Base-by-base conservation (phyloP, 225 moss, liverwort and hornwort species). In the Pseudisothecium myosuroides region DNA sequence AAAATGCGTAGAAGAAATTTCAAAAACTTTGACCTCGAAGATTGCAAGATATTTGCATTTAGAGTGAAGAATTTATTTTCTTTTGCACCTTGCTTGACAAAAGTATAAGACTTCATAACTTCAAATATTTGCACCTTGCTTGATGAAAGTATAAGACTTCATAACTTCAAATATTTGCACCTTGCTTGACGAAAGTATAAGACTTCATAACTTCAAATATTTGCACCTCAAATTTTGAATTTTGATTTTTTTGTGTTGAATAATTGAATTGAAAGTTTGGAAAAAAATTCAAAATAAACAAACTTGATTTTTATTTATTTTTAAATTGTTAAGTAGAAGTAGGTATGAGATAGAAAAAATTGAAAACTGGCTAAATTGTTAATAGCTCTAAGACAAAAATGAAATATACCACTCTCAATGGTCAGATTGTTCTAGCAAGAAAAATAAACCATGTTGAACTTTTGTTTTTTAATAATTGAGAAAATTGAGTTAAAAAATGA, bases 391-490 rank as follows among this genome's bases (percentile, higher is more conserved):
- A 55, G 6, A 55, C 37, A 6, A 2, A 55, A 37, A 24, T 78
- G 12, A 55, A 55, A 55, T 12, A 50, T 1, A 37, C 2, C 6
- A 24, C 37, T 54, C 0, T 2, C 3, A 55, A 54, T 15, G 3
- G 14, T 9, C 4, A 5, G 1, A 23, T 36, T 54, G 8, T 32
- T 75, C 19, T 31, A 22, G 6, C 5, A 74, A 74, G 5, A 1
- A 47, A 47, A 47, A 1, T 47, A 17, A 45, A 45, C 10, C 9
- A 45, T 0, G 1, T 10, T 17, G 3, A 45, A 5, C 17, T 29
- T 45, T 45, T 6, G 4, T 3, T 73, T 43, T 43, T 41, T 3
- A 27, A 72, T 15, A 14, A 9, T 41, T 41, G 3, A 14, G 1
- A 71, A 71, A 43, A 9, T 43, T 43, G 0, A 17, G 3, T 73